Evolutionary conservation across 164 flowering plant genomes (phyloP).

Genomic region (Paratinospora sagittata): DNA sequence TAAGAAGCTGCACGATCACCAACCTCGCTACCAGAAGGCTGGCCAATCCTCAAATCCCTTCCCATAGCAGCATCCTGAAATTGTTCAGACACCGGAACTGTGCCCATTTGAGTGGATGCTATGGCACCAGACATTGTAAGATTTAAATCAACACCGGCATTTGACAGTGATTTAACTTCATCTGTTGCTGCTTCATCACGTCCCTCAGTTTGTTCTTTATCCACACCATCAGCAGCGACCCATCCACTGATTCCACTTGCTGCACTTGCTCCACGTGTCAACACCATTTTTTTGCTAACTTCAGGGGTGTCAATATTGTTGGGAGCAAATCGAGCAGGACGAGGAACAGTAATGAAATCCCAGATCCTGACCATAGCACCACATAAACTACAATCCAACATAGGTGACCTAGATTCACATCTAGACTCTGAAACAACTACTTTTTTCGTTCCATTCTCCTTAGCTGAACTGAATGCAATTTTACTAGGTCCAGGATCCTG

Average conservation of each 20-base stretch:
- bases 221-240: conserved; percentile 69
- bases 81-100: conserved; percentile 30
- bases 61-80: conserved; percentile 44
- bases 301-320: conserved; percentile 60
- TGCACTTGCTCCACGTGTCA: conserved; percentile 91
- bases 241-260: conserved; percentile 95
- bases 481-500: conserved; percentile 56
- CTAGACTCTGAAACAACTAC: conserved; percentile 42
- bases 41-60: conserved; percentile 72
- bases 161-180: conserved; percentile 37
- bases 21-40: conserved; percentile 91
- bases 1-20: conserved; percentile 98
- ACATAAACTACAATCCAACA: conserved; percentile 94
- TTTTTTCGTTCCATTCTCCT: conserved; percentile 52
- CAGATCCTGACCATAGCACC: conserved; percentile 87
- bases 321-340: conserved; percentile 63
- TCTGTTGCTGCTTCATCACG: conserved; percentile 83
- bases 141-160: conserved; percentile 59
- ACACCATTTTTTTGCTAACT: conserved; percentile 63
- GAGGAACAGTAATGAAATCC: conserved; percentile 76
- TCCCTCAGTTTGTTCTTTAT: conserved; percentile 67
- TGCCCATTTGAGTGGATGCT: conserved; percentile 33
- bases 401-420: conserved; percentile 67
- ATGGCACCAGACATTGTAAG: conserved; percentile 63
- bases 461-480: conserved; percentile 46